Percentiles rank a stretch among this genome's conserved stretches.
These are phyloP conservation scores for Lasiosphaeria ovina DNA, from an alignment of 495 filamentous ascomycete species.

Conservation along the genomic window DNA sequence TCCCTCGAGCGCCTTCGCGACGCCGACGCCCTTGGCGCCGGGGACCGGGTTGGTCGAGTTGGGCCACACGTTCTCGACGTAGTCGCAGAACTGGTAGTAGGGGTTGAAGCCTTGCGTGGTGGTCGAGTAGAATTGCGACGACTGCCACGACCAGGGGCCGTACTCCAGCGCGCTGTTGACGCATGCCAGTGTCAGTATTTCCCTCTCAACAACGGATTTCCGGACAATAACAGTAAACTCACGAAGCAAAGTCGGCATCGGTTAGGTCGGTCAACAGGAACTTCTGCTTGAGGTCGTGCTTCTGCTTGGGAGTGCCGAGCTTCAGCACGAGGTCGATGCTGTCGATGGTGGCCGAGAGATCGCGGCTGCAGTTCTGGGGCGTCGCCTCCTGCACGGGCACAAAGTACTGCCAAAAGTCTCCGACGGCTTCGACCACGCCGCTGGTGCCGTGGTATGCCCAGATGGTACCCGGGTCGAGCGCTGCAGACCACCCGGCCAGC, in stretches of 20 bases:
- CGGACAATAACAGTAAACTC: conserved; percentile 10
- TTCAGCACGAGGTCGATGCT: conserved; percentile 53
- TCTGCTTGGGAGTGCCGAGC: conserved; percentile 42
- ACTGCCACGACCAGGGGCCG: conserved; percentile 61
- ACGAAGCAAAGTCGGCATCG: conserved; percentile 60
- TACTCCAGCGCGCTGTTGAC: conserved; percentile 43
- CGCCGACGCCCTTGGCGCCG: conserved; percentile 27
- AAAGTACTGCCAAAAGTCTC: conserved; percentile 68
- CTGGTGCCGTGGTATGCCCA: conserved; percentile 67
- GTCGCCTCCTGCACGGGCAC: conserved; percentile 60
- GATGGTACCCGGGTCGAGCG: conserved; percentile 58
- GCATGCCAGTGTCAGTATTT: not conserved
- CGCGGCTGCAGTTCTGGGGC: conserved; percentile 61
- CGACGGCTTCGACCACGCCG: conserved; percentile 61
- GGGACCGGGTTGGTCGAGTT: conserved; percentile 28
- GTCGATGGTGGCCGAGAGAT: conserved; percentile 54
- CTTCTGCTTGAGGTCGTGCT: conserved; percentile 53
- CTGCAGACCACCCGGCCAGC: conserved; percentile 61
- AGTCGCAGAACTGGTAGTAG: conserved; percentile 37
- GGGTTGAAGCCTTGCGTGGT: conserved; percentile 19
- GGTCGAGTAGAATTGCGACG: conserved; percentile 40
- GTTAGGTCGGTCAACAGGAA: conserved; percentile 55
- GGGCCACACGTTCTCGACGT: conserved; percentile 32
- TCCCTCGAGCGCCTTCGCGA: conserved; percentile 28
- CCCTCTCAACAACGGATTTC: not conserved